A percentile compares a stretch with the other conserved stretches of the same genome.
Conservation (phyloP, 2,329 filamentous ascomycete species). For the Sporothrix schenckii region DNA sequence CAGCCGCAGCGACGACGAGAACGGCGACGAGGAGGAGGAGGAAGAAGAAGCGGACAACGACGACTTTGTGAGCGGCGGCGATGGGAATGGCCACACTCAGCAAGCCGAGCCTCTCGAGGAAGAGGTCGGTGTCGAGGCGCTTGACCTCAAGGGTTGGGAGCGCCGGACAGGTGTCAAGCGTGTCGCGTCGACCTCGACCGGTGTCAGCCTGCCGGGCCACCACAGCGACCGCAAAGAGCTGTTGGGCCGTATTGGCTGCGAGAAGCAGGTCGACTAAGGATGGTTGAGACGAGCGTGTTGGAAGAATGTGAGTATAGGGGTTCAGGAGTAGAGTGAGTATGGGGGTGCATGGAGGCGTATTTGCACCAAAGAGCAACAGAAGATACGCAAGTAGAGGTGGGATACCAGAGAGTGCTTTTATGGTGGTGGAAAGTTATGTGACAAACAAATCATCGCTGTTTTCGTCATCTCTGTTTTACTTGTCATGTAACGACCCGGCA, state of each 20-base stretch:
- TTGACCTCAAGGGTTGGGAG: conserved; percentile 68
- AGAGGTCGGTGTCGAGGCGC: conserved; percentile 72
- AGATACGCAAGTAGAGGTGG: background rate
- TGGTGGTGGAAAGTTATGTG: background rate
- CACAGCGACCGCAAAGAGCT: conserved; percentile 80
- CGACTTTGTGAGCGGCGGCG: conserved; percentile 57
- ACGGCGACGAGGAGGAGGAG: conserved; percentile 57
- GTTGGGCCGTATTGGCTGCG: conserved; percentile 78
- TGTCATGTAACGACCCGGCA: conserved; percentile 19
- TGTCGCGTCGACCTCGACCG: conserved; percentile 53
- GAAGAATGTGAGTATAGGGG: background rate
- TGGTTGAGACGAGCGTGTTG: background rate
- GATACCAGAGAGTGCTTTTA: background rate
- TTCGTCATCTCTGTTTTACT: background rate
- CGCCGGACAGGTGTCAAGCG: conserved; percentile 60
- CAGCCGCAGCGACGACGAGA: conserved; percentile 83
- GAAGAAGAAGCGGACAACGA: conserved; percentile 64
- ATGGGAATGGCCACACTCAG: conserved; percentile 44
- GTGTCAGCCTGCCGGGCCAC: conserved; percentile 69
- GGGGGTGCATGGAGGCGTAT: background rate
- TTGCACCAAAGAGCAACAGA: background rate
- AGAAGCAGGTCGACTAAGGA: conserved; percentile 65
- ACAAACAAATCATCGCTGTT: conserved; percentile 18
- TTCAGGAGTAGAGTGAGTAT: no score
- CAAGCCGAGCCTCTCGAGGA: conserved; percentile 65